Base-by-base conservation (phyloP, 2,329 filamentous ascomycete genomes). In the Nothophaeocryptopus gaeumannii region DNA sequence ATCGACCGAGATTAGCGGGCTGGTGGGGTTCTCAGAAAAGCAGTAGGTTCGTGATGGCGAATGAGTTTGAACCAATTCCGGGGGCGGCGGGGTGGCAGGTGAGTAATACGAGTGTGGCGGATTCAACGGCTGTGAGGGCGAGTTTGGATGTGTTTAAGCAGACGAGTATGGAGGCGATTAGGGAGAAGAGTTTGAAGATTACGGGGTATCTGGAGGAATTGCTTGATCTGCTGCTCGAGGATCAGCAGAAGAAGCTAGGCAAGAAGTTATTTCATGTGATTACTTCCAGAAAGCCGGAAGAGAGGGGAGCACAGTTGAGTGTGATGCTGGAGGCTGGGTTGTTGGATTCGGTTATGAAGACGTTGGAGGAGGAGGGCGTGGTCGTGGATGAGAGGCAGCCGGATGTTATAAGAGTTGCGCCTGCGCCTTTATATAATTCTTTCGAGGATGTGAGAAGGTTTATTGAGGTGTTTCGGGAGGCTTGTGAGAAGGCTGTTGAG, bases 1-100 rank as follows among this genome's bases (percentile, higher is more conserved):
- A 84, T 63, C 77, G 78, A 12, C 84, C 82, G 5, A 79, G 90
- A 3, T 74, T 96, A 2, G 77, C 82, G 31, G 91, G 90, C 16
- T 96, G 90, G 90, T 96, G 92, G 80, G 90, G 90, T 44, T 85
- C 83, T 45, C 85, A 90, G 70, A 89, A 89, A 70, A 70, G 74
- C 41, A 82, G 82, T 31, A 78, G 90, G 11, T 95, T 96, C 73
- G 77, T 82, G 58, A 96, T 96, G 90, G 82, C 85, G 49, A 92
- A 89, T 70, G 74, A 72, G 67, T 95, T 95, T 70, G 74, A 83
- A 35, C 89, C 90, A 3, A 87, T 88, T 7, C 73, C 80, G 2
- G 90, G 91, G 34, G 91, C 90, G 0, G 82, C 78, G 31, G 90
- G 90, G 3, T 96, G 83, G 70, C 89, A 95, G 69, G 69, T 92